A percentile compares a stretch with the other conserved stretches of the same genome.
Conservation (phyloP, 768 basidiomycete genomes). For the Mycena pura region DNA sequence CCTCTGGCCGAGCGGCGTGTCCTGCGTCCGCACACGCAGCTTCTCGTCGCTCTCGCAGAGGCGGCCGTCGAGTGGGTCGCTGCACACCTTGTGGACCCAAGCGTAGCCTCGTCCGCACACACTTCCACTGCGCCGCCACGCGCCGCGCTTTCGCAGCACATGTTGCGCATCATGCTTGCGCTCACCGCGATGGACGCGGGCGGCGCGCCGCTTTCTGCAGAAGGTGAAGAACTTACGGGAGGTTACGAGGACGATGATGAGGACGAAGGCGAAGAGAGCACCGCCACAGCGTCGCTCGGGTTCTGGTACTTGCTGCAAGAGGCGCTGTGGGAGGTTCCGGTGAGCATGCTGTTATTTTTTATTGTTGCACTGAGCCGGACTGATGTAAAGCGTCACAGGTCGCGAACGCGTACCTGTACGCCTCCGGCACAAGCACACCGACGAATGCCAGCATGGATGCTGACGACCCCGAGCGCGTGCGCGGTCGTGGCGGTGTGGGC, state of each 20-base stretch:
- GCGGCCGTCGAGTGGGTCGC: conserved; percentile 26
- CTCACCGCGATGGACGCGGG: conserved; percentile 62
- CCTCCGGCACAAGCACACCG: no score
- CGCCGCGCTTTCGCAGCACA: conserved; percentile 63
- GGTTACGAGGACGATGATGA: conserved; percentile 86
- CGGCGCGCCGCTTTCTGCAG: conserved; percentile 1
- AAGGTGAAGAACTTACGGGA: no score
- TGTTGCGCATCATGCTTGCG: conserved; percentile 72
- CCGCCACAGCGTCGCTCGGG: conserved; percentile 78
- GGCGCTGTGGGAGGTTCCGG: conserved; percentile 63
- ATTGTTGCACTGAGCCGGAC: no score
- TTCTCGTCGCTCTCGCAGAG: conserved; percentile 19
- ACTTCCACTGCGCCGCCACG: conserved; percentile 6
- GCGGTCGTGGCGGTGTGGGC: conserved; percentile 22
- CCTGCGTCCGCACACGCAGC: not conserved
- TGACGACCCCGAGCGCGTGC: conserved; percentile 11
- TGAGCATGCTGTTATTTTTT: conserved; percentile 51
- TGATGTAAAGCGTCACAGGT: no score
- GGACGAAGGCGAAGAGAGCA: conserved; percentile 81
- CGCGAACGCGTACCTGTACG: conserved; percentile 16
- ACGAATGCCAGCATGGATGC: not conserved
- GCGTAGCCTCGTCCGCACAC: not conserved
- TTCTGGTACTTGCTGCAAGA: conserved; percentile 96
- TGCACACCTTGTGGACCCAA: conserved; percentile 9
- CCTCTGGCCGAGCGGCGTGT: not conserved